phyloP scores from a whole-genome alignment of 2,329 filamentous ascomycete species.

The Colletotrichum theobromicola region DNA sequence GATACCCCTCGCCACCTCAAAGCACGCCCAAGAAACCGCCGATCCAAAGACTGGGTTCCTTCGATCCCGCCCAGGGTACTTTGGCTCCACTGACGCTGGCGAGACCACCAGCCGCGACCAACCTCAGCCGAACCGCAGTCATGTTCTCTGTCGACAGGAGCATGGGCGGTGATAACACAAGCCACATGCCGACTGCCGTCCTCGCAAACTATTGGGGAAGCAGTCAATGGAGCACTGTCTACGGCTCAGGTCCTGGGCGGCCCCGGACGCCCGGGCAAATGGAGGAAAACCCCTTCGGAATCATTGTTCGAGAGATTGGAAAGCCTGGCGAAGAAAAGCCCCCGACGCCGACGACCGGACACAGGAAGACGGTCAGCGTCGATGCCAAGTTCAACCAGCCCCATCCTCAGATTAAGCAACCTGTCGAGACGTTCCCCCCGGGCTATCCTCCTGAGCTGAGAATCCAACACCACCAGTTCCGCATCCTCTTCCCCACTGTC shows the following conservation, averaged over 20 bases:
- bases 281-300: constrained; percentile 46
- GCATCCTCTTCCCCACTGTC: constrained; percentile 85
- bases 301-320: constrained; percentile 40
- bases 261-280: constrained; percentile 18
- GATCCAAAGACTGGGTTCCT: constrained; percentile 29
- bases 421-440: constrained; percentile 66
- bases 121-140: constrained; percentile 85
- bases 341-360: constrained; percentile 23
- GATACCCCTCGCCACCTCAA: constrained; percentile 41
- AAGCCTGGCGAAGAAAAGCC: constrained; percentile 29
- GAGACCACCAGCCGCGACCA: constrained; percentile 82
- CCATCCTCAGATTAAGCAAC: constrained; percentile 31
- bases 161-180: constrained; percentile 67
- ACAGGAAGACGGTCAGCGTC: constrained; percentile 51
- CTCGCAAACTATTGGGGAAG: constrained; percentile 96
- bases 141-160: constrained; percentile 79
- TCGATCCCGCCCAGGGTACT: constrained; percentile 48
- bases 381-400: constrained; percentile 37
- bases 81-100: constrained; percentile 84
- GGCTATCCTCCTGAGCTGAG: constrained; percentile 84
- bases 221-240: constrained; percentile 69
- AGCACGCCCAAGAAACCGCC: constrained; percentile 8
- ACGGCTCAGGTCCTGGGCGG: constrained; percentile 28
- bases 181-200: constrained; percentile 80
- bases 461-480: constrained; percentile 91